Evolutionary conservation across 495 filamentous ascomycete species (phyloP).

Genomic region (Penicillium canariense): DNA sequence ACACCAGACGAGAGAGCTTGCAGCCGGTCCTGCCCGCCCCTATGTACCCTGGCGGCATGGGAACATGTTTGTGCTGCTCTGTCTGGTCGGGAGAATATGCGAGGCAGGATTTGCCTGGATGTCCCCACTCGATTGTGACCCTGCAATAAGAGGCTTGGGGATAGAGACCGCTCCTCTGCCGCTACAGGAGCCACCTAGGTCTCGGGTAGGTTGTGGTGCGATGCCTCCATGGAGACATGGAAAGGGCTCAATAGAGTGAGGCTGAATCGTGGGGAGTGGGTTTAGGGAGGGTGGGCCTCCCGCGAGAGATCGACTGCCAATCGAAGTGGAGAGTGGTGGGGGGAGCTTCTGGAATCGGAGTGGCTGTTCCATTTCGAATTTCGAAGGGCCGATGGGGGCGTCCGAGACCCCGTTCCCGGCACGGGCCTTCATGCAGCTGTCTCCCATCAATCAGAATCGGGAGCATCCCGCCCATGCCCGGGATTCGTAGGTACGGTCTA

Average conservation of each 20-base stretch:
- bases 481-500: background rate
- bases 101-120: background rate
- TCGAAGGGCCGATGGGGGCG: too few relatives aligned
- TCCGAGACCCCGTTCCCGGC: too few relatives aligned
- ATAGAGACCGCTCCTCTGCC: background rate
- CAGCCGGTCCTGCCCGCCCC: background rate
- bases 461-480: background rate
- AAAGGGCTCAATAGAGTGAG: conserved; percentile 2
- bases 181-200: background rate
- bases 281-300: background rate
- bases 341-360: background rate
- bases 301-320: background rate
- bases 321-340: background rate
- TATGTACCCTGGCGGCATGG: background rate
- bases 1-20: background rate
- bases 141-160: background rate
- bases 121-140: background rate
- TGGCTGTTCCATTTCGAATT: background rate
- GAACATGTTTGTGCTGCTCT: background rate
- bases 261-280: background rate
- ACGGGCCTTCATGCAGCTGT: too few relatives aligned
- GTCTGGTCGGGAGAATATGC: background rate
- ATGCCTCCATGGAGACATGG: background rate
- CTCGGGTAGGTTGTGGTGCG: background rate
- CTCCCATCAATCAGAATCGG: too few relatives aligned